These are phyloP conservation scores for Osmanthus fragrans DNA, from an alignment of 257 asterid species.

Conservation along the genomic window DNA sequence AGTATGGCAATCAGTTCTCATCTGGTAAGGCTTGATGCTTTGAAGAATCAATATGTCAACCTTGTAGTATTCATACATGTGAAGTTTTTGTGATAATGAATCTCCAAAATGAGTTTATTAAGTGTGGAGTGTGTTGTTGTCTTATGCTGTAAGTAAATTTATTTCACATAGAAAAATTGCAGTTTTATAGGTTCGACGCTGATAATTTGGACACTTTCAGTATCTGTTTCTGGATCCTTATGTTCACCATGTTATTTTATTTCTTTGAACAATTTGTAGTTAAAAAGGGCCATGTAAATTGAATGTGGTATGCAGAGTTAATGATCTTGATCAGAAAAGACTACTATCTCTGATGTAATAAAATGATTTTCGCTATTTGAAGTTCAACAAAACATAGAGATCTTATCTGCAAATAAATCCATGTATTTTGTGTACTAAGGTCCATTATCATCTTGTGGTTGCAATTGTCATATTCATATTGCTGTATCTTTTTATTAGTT, in stretches of 20 bases:
- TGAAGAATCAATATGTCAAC: not conserved
- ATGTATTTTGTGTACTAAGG: not conserved
- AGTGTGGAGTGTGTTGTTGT: constrained; percentile 20
- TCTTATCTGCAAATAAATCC: not conserved
- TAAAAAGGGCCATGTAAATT: not conserved
- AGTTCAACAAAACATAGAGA: not conserved
- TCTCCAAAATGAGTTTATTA: constrained; percentile 9
- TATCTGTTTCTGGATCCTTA: not conserved
- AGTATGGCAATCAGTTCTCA: constrained; percentile 38
- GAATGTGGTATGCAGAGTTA: not conserved
- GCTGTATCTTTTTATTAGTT: too few relatives aligned
- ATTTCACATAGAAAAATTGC: constrained; percentile 7
- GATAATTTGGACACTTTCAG: not conserved
- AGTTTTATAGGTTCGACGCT: constrained; percentile 15
- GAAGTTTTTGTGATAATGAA: constrained; percentile 1
- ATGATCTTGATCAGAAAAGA: not conserved
- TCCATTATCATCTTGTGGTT: not conserved
- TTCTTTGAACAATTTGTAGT: constrained; percentile 3
- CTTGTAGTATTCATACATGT: not conserved
- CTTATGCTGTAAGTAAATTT: constrained; percentile 22
- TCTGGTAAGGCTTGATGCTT: constrained; percentile 44
- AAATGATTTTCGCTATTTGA: not conserved
- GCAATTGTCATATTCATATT: not conserved
- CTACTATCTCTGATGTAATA: not conserved
- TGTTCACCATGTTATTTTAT: constrained; percentile 7